These are phyloP conservation scores for Stylonectria norvegica DNA, from an alignment of 2,329 filamentous ascomycete species.

Conservation along the genomic window DNA sequence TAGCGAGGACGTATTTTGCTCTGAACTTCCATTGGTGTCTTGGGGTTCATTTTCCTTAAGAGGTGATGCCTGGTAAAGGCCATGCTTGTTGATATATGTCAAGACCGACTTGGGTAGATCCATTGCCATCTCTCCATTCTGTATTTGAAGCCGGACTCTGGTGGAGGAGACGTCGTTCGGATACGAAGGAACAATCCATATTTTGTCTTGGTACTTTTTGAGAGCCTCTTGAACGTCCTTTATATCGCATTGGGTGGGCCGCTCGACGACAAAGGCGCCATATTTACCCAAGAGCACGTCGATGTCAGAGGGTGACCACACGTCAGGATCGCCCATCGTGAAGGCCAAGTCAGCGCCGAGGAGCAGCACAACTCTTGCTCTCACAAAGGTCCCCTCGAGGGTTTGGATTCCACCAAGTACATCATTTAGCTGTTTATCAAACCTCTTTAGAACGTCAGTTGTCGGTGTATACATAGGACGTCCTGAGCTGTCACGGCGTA, in stretches of 20 bases:
- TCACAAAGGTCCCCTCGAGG: conserved; percentile 57
- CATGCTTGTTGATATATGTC: conserved; percentile 63
- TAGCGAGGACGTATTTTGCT: no score
- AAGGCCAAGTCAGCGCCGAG: conserved; percentile 70
- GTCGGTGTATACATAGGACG: conserved; percentile 81
- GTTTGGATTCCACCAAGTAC: conserved; percentile 71
- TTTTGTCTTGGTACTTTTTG: conserved; percentile 73
- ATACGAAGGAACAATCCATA: conserved; percentile 79
- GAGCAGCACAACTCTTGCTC: conserved; percentile 69
- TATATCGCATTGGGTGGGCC: conserved; percentile 72
- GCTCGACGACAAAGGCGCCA: conserved; percentile 75
- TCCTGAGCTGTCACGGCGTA: conserved; percentile 30
- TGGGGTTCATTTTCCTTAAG: conserved; percentile 3
- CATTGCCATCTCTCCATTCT: conserved; percentile 72
- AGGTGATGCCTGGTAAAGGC: conserved; percentile 52
- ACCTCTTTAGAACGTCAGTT: conserved; percentile 79
- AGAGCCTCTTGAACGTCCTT: conserved; percentile 75
- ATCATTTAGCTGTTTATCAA: conserved; percentile 79
- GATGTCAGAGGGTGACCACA: conserved; percentile 79
- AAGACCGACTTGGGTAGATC: conserved; percentile 69
- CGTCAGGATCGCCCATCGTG: conserved; percentile 64
- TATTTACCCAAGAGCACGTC: conserved; percentile 79
- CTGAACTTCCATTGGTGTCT: no score
- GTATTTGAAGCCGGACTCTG: conserved; percentile 73
- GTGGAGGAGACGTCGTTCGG: conserved; percentile 79